These are phyloP conservation scores for Naegleria lovaniensis DNA, from an alignment of 208 protist genomes.

Conservation along the genomic window DNA sequence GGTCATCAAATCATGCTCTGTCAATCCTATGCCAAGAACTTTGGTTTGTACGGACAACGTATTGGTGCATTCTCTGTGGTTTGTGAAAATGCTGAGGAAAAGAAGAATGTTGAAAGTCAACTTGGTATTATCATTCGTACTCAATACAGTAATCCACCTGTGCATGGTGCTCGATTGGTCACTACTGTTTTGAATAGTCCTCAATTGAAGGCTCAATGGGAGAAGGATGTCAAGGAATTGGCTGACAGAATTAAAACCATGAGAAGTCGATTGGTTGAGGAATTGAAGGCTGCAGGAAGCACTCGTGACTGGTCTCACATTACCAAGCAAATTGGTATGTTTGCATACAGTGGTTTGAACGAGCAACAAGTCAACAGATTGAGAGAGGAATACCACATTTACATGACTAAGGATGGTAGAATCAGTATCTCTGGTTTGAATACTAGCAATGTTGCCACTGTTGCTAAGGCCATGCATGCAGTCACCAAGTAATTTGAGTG, in stretches of 20 bases:
- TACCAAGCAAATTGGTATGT: conserved; percentile 94
- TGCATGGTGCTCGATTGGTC: conserved; percentile 88
- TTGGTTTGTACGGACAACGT: conserved; percentile 93
- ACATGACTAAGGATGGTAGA: conserved; percentile 65
- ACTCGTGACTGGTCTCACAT: conserved; percentile 88
- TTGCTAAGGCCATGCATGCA: conserved; percentile 62
- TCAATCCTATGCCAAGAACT: conserved; percentile 96
- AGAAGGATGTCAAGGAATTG: conserved; percentile 77
- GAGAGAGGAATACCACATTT: conserved; percentile 61
- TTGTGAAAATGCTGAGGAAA: conserved; percentile 52
- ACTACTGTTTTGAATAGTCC: conserved; percentile 70
- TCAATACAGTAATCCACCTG: conserved; percentile 89
- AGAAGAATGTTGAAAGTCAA: conserved; percentile 61
- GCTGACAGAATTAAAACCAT: conserved; percentile 66
- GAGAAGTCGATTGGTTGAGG: conserved; percentile 62
- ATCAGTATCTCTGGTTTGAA: conserved; percentile 75
- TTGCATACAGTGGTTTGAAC: conserved; percentile 90
- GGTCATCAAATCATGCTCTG: conserved; percentile 72
- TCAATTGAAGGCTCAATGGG: conserved; percentile 73
- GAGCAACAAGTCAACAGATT: conserved; percentile 64
- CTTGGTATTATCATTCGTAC: conserved; percentile 74
- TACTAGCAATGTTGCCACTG: conserved; percentile 53
- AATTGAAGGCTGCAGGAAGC: conserved; percentile 60
- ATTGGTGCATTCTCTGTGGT: conserved; percentile 76
- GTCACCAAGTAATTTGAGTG: conserved; percentile 32